These are phyloP conservation scores for Cucumis melo DNA, from an alignment of 306 rosid genomes.

Conservation along the genomic window DNA sequence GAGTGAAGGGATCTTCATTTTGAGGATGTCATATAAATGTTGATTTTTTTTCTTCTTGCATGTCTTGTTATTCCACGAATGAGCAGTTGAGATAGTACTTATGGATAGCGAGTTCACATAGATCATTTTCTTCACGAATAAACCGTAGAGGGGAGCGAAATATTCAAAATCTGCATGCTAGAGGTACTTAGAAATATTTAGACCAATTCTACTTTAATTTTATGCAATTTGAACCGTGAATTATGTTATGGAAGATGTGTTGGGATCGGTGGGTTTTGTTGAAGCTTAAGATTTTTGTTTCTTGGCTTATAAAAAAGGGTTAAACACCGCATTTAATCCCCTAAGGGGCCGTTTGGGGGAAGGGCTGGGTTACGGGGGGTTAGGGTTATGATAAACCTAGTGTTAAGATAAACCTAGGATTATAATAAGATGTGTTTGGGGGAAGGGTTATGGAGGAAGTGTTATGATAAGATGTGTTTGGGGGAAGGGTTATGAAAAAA, in stretches of 20 bases:
- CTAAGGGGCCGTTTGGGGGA: no score
- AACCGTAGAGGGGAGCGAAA: slow-evolving; percentile 27
- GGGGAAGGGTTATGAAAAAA: no score
- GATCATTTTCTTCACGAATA: slow-evolving; percentile 19
- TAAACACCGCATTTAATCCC: no score
- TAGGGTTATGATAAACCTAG: no score
- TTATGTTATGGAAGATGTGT: neutral
- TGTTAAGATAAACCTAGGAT: no score
- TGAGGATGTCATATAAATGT: neutral
- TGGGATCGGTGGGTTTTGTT: neutral
- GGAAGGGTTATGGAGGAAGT: no score
- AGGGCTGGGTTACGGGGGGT: no score
- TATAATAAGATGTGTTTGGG: no score
- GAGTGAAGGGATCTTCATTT: neutral
- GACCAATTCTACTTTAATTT: neutral
- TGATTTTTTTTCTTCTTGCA: neutral
- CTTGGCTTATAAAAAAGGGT: no score
- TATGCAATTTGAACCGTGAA: neutral
- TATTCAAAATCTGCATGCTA: slow-evolving; percentile 9
- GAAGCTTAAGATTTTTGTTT: neutral
- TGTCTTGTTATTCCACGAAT: slow-evolving; percentile 2
- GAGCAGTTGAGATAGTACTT: slow-evolving; percentile 8
- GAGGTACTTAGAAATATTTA: slow-evolving; percentile 9
- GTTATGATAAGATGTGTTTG: no score
- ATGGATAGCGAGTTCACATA: slow-evolving; percentile 27